Evolutionary conservation across 106 monocot genomes (phyloP), one percentile per base, ranked within the genome.

Genomic region (Chionographis japonica): DNA sequence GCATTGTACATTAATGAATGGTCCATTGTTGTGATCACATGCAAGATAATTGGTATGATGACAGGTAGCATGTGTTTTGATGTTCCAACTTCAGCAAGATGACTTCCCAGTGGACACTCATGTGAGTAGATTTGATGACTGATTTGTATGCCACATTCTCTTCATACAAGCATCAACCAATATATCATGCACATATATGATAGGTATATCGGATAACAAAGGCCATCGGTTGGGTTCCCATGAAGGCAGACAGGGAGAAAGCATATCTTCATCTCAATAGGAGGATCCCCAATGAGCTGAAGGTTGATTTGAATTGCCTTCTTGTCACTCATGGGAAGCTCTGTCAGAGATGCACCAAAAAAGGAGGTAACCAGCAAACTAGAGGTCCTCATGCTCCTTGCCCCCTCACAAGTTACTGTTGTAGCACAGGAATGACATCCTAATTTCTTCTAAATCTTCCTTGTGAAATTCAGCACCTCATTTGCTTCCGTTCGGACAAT

Each of bases 81-180:
- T 93, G 89, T 93, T 93, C 75, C 79, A 93, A 65, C 93, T 93
- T 74, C 89, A 89, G 60, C 71, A 82, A 79, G 83, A 86, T 60
- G 89, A 93, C 75, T 93, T 93, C 52, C 93, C 93, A 42, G 93
- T 93, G 40, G 93, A 93, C 77, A 93, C 88, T 68, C 88, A 89
- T 77, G 93, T 93, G 60, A 79, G 89, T 68, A 18, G 36, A 62
- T 41, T 40, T 66, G 53, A n/a, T 65, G 14, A 60, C 12, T 42
- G 8, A 14, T 68, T 43, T 54, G 27, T 56, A 59, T 6, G 40
- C 6, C 15, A n/a, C 12, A 38, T 57, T 68, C 43, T 61, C n/a
- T 27, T 8, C 19, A 51, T 4, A 13, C 43, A 53, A 55, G 6
- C 14, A 37, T 40, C 12, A 54, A 12, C 50, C 38, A 65, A 4